Conservation (phyloP, 345 rosid species). For the Hypericum perforatum region DNA sequence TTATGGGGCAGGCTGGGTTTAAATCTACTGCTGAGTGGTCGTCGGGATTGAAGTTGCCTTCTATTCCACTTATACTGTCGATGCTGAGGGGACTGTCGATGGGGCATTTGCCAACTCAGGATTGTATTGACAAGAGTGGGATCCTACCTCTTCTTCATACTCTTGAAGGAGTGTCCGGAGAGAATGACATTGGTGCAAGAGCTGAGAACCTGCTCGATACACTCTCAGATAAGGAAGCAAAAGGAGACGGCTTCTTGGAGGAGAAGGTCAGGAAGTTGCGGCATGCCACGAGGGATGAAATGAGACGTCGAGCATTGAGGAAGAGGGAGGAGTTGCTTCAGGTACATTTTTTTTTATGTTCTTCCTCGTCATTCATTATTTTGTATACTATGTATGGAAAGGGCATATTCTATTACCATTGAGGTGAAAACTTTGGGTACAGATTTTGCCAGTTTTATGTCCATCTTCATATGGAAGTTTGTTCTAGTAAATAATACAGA, state of each 20-base stretch:
- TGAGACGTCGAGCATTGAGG: constrained; percentile 82
- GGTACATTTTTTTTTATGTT: constrained; percentile 33
- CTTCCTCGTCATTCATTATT: neutral
- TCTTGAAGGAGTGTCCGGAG: constrained; percentile 88
- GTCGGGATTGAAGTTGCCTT: constrained; percentile 66
- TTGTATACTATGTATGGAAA: neutral
- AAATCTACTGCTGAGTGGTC: constrained; percentile 67
- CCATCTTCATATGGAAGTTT: no score
- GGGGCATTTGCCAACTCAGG: constrained; percentile 88
- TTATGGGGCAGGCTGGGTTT: constrained; percentile 70
- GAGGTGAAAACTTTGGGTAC: no score
- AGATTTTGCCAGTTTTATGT: no score
- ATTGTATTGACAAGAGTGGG: constrained; percentile 74
- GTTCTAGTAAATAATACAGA: no score
- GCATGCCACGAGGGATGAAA: constrained; percentile 86
- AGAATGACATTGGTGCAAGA: constrained; percentile 92
- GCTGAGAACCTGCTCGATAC: constrained; percentile 96
- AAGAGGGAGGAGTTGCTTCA: constrained; percentile 74
- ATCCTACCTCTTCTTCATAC: constrained; percentile 82
- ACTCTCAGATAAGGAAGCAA: constrained; percentile 76
- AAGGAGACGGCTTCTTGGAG: constrained; percentile 89
- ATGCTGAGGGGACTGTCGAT: constrained; percentile 94
- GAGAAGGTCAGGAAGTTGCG: constrained; percentile 68
- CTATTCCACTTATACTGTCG: constrained; percentile 81
- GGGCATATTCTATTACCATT: no score